Evolutionary conservation across 805 yeast genomes (phyloP), one percentile per base, ranked within the genome.

Genomic region (Grigorovia humatica): DNA sequence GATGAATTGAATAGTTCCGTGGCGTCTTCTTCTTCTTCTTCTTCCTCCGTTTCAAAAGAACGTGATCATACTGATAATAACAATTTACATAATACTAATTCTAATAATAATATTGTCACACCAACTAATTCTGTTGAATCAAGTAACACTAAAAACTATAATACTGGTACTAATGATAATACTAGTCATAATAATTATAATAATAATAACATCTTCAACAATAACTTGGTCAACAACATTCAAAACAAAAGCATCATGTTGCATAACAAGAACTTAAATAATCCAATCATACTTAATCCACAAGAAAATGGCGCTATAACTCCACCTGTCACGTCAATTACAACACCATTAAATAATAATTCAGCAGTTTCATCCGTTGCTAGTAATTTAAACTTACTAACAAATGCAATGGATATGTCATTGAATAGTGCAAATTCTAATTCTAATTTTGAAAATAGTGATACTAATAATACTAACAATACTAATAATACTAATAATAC

Each of bases 21-120:
- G n/a, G n/a, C n/a, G n/a, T n/a, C 43, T 27, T 57, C 60, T 47
- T 50, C 62, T n/a, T 52, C 11, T 5, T 8, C 38, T 5, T 9
- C 15, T 32, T 11, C 38, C 4, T 32, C 38, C 11, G 3, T 13
- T 5, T 32, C 38, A 32, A 32, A 32, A 32, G 38, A n/a, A n/a
- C n/a, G n/a, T n/a, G n/a, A 32, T 32, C 11, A 11, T 2, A 32
- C 11, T 32, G 38, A 11, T 13, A 32, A 8, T 13, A 32, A 32
- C 15, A 32, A 9, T 32, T 11, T 13, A 13, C 15, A 54, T 20
- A 44, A 55, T 49, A 48, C 46, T 18, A 19, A 42, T 18, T 13
- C 9, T 19, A 42, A 42, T n/a, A n/a, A 32, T 32, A 32, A 32
- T 32, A 32, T 32, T 9, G 38, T 32, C 15, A 32, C 38, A 32